Evolutionary conservation across 2,329 filamentous ascomycete genomes (phyloP).

Genomic region (Venturia nashicola): DNA sequence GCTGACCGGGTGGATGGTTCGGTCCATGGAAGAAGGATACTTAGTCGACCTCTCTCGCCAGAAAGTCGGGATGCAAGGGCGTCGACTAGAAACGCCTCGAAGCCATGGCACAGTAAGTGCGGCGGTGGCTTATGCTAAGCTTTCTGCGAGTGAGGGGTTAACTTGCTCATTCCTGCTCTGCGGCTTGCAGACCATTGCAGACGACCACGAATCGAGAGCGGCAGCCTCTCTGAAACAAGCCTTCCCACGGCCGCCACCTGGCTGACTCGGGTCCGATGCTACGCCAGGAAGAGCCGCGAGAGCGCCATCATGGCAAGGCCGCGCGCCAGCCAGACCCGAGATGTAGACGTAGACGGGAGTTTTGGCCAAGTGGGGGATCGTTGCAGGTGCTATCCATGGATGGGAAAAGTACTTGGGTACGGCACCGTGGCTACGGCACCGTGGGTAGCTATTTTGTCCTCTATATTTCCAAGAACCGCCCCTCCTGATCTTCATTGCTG

Average conservation of each 20-base stretch:
- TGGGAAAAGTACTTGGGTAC: not conserved
- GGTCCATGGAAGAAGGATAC: not conserved
- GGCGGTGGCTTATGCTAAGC: not conserved
- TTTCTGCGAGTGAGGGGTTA: not conserved
- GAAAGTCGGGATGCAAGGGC: not conserved
- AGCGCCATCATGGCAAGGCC: not conserved
- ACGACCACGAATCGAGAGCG: not conserved
- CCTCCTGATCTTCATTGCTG: not conserved
- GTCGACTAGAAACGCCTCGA: not conserved
- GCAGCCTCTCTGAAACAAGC: not conserved
- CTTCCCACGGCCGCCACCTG: not conserved
- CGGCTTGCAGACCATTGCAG: not conserved
- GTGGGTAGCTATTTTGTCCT: not conserved
- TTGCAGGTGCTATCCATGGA: slow-evolving; percentile 1
- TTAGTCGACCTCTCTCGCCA: not conserved
- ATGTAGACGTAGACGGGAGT: no score
- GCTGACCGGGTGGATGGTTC: not conserved
- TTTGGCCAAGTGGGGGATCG: not conserved
- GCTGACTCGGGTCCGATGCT: not conserved
- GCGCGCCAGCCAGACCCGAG: not conserved
- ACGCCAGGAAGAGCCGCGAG: not conserved
- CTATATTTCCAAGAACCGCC: not conserved
- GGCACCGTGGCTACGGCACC: no score
- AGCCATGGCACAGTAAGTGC: not conserved
- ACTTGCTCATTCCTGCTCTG: slow-evolving; percentile 2